Conservation (phyloP, 78 protist genomes). For the Planoprotostelium fungivorum region DNA sequence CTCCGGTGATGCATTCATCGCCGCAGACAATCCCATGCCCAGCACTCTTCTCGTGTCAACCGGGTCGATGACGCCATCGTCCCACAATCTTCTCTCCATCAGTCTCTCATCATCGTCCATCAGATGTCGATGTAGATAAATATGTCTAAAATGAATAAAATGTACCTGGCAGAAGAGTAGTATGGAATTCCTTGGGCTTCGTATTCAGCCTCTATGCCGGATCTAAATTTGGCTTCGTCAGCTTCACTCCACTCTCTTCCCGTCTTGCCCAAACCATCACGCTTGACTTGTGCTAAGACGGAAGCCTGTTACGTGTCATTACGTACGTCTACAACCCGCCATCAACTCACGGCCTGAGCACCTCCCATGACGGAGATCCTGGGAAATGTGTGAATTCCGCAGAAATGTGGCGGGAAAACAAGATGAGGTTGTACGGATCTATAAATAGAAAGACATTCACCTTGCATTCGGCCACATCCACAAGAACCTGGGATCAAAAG, state of each 20-base stretch:
- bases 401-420: too few species aligned
- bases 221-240: conserved; percentile 57
- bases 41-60: conserved; percentile 71
- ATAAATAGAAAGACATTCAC: neutral
- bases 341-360: conserved; percentile 83
- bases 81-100: conserved; percentile 79
- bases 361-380: conserved; percentile 97
- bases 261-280: conserved; percentile 48
- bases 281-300: conserved; percentile 51
- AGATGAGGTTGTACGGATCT: neutral
- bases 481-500: conserved; percentile 85
- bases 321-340: too few species aligned
- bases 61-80: conserved; percentile 96
- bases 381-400: too few species aligned
- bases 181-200: conserved; percentile 84
- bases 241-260: conserved; percentile 55
- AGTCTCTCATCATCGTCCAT: too few species aligned
- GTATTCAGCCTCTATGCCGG: conserved; percentile 65
- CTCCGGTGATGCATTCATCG: conserved; percentile 60
- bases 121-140: too few species aligned
- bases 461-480: conserved; percentile 96
- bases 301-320: conserved; percentile 21
- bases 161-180: conserved; percentile 84
- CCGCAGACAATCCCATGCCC: conserved; percentile 76
- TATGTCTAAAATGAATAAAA: too few species aligned